A percentile compares a stretch with the other conserved stretches of the same genome.
These are phyloP conservation scores for Colletotrichum limetticola DNA, from an alignment of 2,329 filamentous ascomycete genomes.

Conservation along the genomic window DNA sequence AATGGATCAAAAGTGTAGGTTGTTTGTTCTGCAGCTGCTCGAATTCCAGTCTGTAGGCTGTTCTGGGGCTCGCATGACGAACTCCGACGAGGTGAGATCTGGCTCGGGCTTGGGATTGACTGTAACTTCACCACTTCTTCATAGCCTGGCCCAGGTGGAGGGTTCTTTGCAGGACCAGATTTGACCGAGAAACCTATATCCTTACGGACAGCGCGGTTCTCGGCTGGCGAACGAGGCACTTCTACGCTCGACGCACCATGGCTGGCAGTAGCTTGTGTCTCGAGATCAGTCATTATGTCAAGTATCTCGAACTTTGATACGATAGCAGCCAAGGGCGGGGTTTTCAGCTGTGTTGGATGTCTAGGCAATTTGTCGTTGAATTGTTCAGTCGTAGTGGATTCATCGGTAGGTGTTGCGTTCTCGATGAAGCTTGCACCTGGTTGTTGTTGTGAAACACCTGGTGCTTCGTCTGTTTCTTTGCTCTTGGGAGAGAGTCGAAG, in stretches of 20 bases:
- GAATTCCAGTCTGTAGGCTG: background rate
- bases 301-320: constrained; percentile 27
- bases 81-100: background rate
- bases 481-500: constrained; percentile 6
- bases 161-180: background rate
- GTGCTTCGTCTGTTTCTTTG: background rate
- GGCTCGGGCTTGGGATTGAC: background rate
- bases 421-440: background rate
- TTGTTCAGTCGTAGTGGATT: background rate
- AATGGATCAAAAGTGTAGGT: background rate
- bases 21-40: background rate
- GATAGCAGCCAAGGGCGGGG: constrained; percentile 7
- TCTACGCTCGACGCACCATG: background rate
- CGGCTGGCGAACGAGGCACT: background rate
- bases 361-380: background rate
- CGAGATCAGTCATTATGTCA: background rate
- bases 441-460: background rate
- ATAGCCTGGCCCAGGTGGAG: background rate
- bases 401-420: background rate
- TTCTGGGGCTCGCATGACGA: background rate
- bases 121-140: no score
- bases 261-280: background rate
- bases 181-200: background rate
- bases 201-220: background rate
- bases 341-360: background rate